Evolutionary conservation across 768 basidiomycete species (phyloP).

Genomic region (Paxillus ammoniavirescens): DNA sequence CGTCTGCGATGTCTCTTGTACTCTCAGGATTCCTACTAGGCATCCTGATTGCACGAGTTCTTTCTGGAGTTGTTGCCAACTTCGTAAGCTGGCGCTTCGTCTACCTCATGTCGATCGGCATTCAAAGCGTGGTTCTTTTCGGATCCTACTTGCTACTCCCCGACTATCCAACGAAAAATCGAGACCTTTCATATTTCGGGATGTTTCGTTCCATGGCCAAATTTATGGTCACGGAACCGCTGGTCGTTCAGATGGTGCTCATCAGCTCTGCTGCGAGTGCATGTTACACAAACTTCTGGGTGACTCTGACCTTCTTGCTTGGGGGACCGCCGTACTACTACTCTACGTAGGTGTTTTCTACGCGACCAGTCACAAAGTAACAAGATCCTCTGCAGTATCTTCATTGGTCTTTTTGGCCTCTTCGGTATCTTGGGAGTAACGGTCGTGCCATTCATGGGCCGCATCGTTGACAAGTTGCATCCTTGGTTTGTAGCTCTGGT

Average conservation of each 20-base stretch:
- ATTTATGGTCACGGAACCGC: constrained; percentile 70
- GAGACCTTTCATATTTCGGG: constrained; percentile 55
- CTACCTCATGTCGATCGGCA: constrained; percentile 71
- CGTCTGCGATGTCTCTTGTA: constrained; percentile 71
- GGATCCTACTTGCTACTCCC: constrained; percentile 64
- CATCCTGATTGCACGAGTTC: constrained; percentile 67
- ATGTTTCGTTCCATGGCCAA: constrained; percentile 72
- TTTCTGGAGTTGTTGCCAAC: constrained; percentile 70
- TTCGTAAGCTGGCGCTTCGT: constrained; percentile 68
- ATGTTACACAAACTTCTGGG: constrained; percentile 61
- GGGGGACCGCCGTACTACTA: constrained; percentile 71
- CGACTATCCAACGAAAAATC: constrained; percentile 76
- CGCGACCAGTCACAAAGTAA: not conserved
- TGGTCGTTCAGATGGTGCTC: constrained; percentile 64
- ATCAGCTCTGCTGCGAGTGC: constrained; percentile 56
- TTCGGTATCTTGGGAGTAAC: constrained; percentile 67
- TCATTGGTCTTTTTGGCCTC: constrained; percentile 70
- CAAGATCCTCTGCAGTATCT: constrained; percentile 27
- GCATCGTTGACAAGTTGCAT: constrained; percentile 60
- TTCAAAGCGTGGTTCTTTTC: constrained; percentile 55
- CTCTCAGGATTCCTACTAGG: constrained; percentile 67
- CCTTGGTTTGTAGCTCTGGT: constrained; percentile 73
- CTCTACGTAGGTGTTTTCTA: constrained; percentile 46
- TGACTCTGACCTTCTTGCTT: constrained; percentile 76
- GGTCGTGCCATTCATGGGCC: constrained; percentile 66